Conservation (phyloP, 805 yeast genomes). For the Scheffersomyces ergatensis region DNA sequence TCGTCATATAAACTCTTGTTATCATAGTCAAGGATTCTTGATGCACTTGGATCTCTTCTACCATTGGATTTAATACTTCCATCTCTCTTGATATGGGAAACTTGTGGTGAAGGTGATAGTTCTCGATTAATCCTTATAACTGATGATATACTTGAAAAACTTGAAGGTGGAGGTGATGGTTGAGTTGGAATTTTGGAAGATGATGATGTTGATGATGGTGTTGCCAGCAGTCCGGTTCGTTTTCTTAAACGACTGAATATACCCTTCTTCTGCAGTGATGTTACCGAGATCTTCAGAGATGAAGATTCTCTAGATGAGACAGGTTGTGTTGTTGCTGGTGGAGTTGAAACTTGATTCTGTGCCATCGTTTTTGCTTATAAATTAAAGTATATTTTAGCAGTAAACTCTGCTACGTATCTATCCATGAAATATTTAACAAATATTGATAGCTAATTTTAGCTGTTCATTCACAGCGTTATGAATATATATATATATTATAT, state of each 20-base stretch:
- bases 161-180: background rate
- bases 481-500: no score
- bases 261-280: background rate
- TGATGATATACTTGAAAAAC: background rate
- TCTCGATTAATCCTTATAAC: background rate
- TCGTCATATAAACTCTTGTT: conserved; percentile 21
- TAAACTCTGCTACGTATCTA: no score
- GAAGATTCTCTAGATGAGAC: background rate
- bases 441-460: no score
- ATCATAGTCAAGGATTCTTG: conserved; percentile 17
- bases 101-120: background rate
- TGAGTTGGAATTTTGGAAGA: no score
- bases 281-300: no score
- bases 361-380: no score
- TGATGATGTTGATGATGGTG: no score
- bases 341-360: conserved; percentile 1
- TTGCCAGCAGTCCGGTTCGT: background rate
- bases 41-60: background rate
- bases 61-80: background rate
- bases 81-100: no score
- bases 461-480: no score
- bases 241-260: background rate
- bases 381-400: no score
- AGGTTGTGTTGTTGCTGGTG: conserved; percentile 4
- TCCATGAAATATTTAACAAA: no score